Base-by-base conservation (phyloP, 2,329 filamentous ascomycete genomes). In the Claviceps quebecensis region DNA sequence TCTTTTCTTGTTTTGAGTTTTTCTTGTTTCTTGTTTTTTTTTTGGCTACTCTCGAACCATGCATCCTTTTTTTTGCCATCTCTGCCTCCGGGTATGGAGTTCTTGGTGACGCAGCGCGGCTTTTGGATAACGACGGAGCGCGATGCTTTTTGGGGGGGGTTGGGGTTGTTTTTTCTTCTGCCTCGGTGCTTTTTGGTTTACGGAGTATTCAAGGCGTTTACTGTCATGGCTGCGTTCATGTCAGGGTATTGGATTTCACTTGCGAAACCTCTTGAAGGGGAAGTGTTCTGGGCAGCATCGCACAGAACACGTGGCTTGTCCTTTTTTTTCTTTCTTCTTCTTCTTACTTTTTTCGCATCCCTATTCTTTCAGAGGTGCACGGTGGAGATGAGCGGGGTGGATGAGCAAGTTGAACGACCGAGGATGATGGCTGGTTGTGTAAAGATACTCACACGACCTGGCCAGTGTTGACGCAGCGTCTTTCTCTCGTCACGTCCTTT, bases 331-430 rank as follows among this genome's bases (percentile, higher is more conserved):
- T 16, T 3, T 26, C 39, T 44, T 48, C 17, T 45, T 7, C n/a
- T 19, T 41, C 19, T 13, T 41, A 4, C 19, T 8, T 45, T 22
- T 11, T 29, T 13, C n/a, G 55, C 63, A 23, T 64, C 51, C 56
- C 62, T 61, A 11, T 57, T 52, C 49, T 57, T 34, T 34, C 29
- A 34, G 29, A 34, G 29, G 29, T 34, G 29, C 9, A 34, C 11
- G 29, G 29, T 11, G 29, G 29, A 34, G 29, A 34, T 34, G 29
- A 34, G 29, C 29, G 29, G 29, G 29, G 29, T 34, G 9, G 29
- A 34, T 34, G 3, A 34, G 29, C 9, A 34, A 34, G 29, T 34
- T 34, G 9, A 4, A 34, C 9, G 9, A 11, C 29, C 9, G 29
- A 34, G 4, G 29, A 34, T 34, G 29, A 34, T 34, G 29, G 29